A percentile compares a stretch with the other conserved stretches of the same genome.
Conservation (phyloP, 2,329 filamentous ascomycete species). For the Hypocrella siamensis region DNA sequence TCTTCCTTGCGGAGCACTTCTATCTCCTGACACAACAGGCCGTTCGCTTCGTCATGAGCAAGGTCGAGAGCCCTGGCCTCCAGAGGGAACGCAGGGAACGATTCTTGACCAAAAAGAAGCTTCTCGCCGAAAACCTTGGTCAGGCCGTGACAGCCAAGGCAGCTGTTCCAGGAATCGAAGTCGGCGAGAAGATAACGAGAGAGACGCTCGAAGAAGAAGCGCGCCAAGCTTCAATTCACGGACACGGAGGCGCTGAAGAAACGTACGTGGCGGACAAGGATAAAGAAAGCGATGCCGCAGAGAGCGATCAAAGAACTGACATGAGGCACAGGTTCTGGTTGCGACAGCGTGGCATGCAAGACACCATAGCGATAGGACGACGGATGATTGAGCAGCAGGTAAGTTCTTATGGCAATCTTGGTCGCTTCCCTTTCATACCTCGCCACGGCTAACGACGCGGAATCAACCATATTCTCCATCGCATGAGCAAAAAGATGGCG, state of each 20-base stretch:
- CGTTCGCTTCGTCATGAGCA: slow-evolving; percentile 58
- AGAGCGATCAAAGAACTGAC: neutral
- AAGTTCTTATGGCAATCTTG: no score
- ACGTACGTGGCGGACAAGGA: slow-evolving; percentile 17
- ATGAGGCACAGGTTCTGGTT: slow-evolving; percentile 38
- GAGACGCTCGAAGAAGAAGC: slow-evolving; percentile 50
- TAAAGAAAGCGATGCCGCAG: neutral
- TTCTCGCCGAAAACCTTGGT: slow-evolving; percentile 58
- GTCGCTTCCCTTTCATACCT: no score
- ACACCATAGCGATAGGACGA: slow-evolving; percentile 41
- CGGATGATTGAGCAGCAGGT: slow-evolving; percentile 34
- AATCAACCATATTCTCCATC: no score
- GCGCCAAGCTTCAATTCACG: slow-evolving; percentile 30
- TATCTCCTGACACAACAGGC: slow-evolving; percentile 66
- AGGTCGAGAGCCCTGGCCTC: slow-evolving; percentile 71
- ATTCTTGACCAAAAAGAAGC: slow-evolving; percentile 63
- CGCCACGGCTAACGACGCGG: no score
- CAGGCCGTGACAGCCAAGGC: slow-evolving; percentile 35
- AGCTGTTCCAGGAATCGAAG: slow-evolving; percentile 28
- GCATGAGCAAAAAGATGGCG: neutral
- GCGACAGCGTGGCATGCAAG: slow-evolving; percentile 39
- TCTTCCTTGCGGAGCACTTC: slow-evolving; percentile 77
- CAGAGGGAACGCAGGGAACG: slow-evolving; percentile 74
- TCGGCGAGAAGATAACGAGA: slow-evolving; percentile 48
- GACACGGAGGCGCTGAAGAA: slow-evolving; percentile 35